A percentile compares a stretch with the other conserved stretches of the same genome.
Evolutionary conservation across 2,329 filamentous ascomycete genomes (phyloP).

Genomic region (Cladosporium sp.): DNA sequence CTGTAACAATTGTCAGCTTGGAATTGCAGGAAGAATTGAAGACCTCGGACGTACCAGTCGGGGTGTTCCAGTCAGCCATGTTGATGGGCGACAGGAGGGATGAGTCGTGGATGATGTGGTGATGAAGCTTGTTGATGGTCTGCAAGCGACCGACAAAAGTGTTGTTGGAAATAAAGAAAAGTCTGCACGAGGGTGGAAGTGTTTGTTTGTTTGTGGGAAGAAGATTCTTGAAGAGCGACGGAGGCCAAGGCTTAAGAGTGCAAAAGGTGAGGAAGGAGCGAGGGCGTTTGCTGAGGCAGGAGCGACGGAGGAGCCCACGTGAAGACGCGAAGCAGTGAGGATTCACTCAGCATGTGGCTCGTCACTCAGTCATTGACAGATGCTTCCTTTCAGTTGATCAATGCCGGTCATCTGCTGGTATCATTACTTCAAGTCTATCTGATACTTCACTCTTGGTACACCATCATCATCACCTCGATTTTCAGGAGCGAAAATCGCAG

Average conservation of each 20-base stretch:
- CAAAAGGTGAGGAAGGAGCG: conserved; percentile 16
- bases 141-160: neutral
- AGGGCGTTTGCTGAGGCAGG: neutral
- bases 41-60: conserved; percentile 24
- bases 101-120: neutral
- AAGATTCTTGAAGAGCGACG: neutral
- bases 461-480: neutral
- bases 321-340: neutral
- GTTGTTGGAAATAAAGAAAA: neutral
- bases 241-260: conserved; percentile 4
- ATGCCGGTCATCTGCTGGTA: neutral
- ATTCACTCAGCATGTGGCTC: neutral
- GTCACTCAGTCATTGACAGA: neutral
- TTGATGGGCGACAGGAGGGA: conserved; percentile 21
- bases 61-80: conserved; percentile 31
- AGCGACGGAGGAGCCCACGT: neutral
- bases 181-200: neutral
- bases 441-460: neutral
- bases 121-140: neutral
- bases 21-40: neutral
- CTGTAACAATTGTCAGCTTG: neutral
- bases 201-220: neutral
- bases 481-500: neutral
- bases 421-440: neutral
- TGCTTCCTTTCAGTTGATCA: neutral